phyloP scores from a whole-genome alignment of 768 basidiomycete species.

The Ramaria rubella region DNA sequence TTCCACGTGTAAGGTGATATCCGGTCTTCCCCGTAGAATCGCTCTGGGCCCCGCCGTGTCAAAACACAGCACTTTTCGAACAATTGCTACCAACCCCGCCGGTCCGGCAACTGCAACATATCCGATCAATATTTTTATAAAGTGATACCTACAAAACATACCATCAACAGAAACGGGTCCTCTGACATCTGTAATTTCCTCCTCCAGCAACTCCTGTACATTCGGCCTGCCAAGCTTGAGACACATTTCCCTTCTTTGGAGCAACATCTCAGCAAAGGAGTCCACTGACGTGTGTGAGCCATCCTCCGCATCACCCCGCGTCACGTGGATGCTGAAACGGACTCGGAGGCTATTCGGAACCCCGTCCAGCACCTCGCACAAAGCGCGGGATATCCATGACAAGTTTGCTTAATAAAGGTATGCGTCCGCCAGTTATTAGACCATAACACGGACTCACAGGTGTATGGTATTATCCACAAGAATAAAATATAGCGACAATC shows the following conservation, averaged over 20 bases:
- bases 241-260: constrained; percentile 26
- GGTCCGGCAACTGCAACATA: constrained; percentile 38
- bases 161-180: constrained; percentile 44
- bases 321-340: constrained; percentile 39
- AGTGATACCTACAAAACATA: constrained; percentile 18
- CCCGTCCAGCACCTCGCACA: constrained; percentile 28
- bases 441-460: constrained; percentile 22
- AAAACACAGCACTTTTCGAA: constrained; percentile 31
- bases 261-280: constrained; percentile 27
- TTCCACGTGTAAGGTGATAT: constrained; percentile 43
- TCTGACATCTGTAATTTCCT: constrained; percentile 30
- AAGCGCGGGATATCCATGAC: constrained; percentile 39
- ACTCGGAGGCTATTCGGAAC: constrained; percentile 26
- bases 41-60: constrained; percentile 29
- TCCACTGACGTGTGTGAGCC: constrained; percentile 20
- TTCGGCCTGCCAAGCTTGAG: constrained; percentile 39
- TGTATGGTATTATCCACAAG: constrained; percentile 38
- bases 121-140: not conserved
- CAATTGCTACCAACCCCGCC: constrained; percentile 31
- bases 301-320: constrained; percentile 22
- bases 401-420: constrained; percentile 28
- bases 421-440: not conserved
- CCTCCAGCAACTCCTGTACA: constrained; percentile 35
- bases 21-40: constrained; percentile 33
- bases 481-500: constrained; percentile 31